Evolutionary conservation across 495 filamentous ascomycete species (phyloP).

Genomic region (Aspergillus cristatus): DNA sequence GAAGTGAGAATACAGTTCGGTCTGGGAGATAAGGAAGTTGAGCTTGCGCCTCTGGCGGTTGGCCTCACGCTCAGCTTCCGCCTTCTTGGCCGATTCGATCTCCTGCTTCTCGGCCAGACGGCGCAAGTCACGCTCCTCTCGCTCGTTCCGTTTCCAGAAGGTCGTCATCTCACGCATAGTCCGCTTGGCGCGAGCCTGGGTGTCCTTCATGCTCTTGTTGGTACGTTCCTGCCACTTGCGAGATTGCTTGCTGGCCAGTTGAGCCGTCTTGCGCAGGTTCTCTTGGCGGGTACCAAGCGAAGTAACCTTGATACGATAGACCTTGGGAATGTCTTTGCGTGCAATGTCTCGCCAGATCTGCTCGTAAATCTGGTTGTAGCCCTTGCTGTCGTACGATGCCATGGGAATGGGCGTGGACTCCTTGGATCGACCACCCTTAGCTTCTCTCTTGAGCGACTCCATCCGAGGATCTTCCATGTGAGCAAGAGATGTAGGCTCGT

Average conservation of each 20-base stretch:
- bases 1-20: constrained; percentile 97
- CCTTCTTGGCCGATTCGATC: constrained; percentile 90
- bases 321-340: constrained; percentile 86
- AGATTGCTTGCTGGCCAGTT: constrained; percentile 94
- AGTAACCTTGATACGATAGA: constrained; percentile 72
- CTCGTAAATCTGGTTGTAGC: constrained; percentile 94
- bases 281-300: constrained; percentile 77
- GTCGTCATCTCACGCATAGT: constrained; percentile 99
- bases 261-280: constrained; percentile 94
- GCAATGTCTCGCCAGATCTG: constrained; percentile 97
- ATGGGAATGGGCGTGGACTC: constrained; percentile 49
- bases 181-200: constrained; percentile 91
- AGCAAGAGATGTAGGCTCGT: constrained; percentile 56
- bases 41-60: constrained; percentile 97
- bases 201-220: constrained; percentile 97
- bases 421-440: constrained; percentile 48
- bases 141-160: constrained; percentile 99
- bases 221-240: constrained; percentile 94
- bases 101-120: constrained; percentile 94
- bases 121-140: constrained; percentile 88
- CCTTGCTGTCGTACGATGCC: constrained; percentile 69
- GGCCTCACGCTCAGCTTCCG: constrained; percentile 92
- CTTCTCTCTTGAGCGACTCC: constrained; percentile 42
- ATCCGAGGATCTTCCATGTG: constrained; percentile 57
- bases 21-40: constrained; percentile 99